phyloP scores from a whole-genome alignment of 352 stramenopile species.

The Phytopythium helicoides region DNA sequence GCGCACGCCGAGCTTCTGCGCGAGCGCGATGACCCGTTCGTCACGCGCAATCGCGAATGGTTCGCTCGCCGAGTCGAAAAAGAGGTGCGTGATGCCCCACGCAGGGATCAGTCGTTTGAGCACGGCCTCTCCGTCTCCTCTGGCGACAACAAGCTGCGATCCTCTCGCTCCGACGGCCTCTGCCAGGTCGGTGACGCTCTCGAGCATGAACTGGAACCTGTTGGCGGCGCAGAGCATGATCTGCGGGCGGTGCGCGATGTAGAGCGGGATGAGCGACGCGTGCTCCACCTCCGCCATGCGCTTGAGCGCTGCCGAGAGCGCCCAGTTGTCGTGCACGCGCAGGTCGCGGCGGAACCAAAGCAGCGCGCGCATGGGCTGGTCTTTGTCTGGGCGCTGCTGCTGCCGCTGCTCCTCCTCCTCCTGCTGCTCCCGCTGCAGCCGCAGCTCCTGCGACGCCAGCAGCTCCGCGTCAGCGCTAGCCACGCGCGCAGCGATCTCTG shows the following conservation, averaged over 20 bases:
- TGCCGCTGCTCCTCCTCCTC: background rate
- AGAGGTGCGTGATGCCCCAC: constrained; percentile 89
- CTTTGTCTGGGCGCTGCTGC: background rate
- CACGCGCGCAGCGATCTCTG: constrained; percentile 4
- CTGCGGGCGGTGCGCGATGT: constrained; percentile 86
- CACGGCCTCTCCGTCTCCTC: constrained; percentile 75
- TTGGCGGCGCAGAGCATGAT: constrained; percentile 83
- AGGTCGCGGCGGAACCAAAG: constrained; percentile 96
- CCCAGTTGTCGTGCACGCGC: constrained; percentile 95
- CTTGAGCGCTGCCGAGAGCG: constrained; percentile 73
- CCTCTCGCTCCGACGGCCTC: constrained; percentile 61
- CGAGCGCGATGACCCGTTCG: constrained; percentile 51
- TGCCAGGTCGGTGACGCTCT: constrained; percentile 87
- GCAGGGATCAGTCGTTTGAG: constrained; percentile 77
- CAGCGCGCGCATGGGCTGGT: constrained; percentile 41
- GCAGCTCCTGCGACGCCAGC: constrained; percentile 3
- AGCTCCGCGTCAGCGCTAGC: constrained; percentile 3
- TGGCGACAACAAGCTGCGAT: constrained; percentile 67
- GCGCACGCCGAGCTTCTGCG: constrained; percentile 49
- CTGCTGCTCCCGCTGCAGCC: constrained; percentile 3
- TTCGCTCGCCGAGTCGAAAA: constrained; percentile 91
- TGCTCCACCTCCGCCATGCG: constrained; percentile 3
- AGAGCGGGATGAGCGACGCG: constrained; percentile 80
- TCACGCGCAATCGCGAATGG: constrained; percentile 88
- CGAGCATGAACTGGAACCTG: constrained; percentile 92